Percentiles rank a stretch among this genome's conserved stretches.
Conservation (phyloP, 352 stramenopile genomes). For the Poterioochromonas sp. region DNA sequence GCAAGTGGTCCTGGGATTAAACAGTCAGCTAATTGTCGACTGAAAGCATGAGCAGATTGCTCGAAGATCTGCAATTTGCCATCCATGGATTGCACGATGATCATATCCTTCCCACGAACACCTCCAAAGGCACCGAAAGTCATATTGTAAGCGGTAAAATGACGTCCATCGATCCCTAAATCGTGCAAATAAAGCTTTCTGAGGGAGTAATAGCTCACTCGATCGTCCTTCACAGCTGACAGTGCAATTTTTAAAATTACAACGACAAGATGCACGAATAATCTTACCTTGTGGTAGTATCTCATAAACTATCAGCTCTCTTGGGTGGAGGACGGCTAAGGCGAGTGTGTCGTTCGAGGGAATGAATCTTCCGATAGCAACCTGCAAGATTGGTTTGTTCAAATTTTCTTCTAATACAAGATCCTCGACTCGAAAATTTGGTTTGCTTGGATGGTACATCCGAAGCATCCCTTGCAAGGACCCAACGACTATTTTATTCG, state of each 20-base stretch:
- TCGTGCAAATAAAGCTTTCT: slow-evolving; percentile 67
- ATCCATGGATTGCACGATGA: slow-evolving; percentile 79
- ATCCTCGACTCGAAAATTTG: slow-evolving; percentile 72
- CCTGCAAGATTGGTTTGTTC: slow-evolving; percentile 66
- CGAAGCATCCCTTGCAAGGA: slow-evolving; percentile 69
- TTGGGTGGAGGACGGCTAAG: slow-evolving; percentile 72
- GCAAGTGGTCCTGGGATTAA: slow-evolving; percentile 66
- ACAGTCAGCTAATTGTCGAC: slow-evolving; percentile 64
- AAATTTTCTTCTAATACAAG: slow-evolving; percentile 72
- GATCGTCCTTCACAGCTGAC: neutral
- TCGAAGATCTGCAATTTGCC: slow-evolving; percentile 79
- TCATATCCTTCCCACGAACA: slow-evolving; percentile 51
- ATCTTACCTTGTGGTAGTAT: slow-evolving; percentile 61
- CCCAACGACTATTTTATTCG: slow-evolving; percentile 74
- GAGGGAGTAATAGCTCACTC: slow-evolving; percentile 24
- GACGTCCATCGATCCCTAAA: slow-evolving; percentile 68
- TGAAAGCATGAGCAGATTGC: slow-evolving; percentile 72
- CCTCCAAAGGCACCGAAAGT: slow-evolving; percentile 63
- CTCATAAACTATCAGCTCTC: slow-evolving; percentile 62
- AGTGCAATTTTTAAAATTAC: neutral
- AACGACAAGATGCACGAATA: neutral
- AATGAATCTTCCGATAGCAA: slow-evolving; percentile 68
- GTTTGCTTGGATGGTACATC: slow-evolving; percentile 64
- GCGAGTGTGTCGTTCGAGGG: slow-evolving; percentile 48
- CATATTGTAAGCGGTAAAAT: slow-evolving; percentile 80